phyloP scores from a whole-genome alignment of 2,329 filamentous ascomycete genomes.

The Aspergillus uvarum region DNA sequence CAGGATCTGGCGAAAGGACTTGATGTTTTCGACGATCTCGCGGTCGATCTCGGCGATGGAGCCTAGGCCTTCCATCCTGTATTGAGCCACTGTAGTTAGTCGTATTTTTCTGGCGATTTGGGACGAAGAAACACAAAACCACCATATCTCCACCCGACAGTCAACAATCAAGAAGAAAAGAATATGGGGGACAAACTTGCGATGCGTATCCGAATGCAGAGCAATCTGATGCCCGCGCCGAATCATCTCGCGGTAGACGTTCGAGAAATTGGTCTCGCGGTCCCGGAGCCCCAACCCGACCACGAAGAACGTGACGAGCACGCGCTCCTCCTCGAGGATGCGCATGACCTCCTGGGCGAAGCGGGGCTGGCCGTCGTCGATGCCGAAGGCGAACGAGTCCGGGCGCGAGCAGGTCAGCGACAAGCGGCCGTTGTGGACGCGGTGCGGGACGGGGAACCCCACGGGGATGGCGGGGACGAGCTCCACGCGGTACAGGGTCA shows the following conservation, averaged over 20 bases:
- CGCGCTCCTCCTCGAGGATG: constrained; percentile 60
- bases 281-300: constrained; percentile 64
- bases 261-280: constrained; percentile 59
- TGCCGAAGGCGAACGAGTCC: constrained; percentile 70
- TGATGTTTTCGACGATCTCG: constrained; percentile 36
- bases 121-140: too few species aligned
- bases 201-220: constrained; percentile 67
- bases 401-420: constrained; percentile 65
- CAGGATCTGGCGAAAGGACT: constrained; percentile 32
- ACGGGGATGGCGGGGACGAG: constrained; percentile 58
- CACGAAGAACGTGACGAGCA: constrained; percentile 71
- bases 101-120: background rate
- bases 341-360: constrained; percentile 61
- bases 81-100: background rate
- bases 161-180: background rate
- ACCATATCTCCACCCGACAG: too few species aligned
- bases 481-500: constrained; percentile 60
- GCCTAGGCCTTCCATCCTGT: constrained; percentile 39
- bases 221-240: constrained; percentile 66
- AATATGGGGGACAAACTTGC: constrained; percentile 44
- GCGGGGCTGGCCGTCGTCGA: constrained; percentile 65
- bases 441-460: constrained; percentile 55
- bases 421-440: constrained; percentile 61
- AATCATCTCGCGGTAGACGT: constrained; percentile 64
- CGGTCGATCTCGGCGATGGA: constrained; percentile 36